Evolutionary conservation across 352 stramenopile species (phyloP).

Genomic region (Thalassiosira exigua): DNA sequence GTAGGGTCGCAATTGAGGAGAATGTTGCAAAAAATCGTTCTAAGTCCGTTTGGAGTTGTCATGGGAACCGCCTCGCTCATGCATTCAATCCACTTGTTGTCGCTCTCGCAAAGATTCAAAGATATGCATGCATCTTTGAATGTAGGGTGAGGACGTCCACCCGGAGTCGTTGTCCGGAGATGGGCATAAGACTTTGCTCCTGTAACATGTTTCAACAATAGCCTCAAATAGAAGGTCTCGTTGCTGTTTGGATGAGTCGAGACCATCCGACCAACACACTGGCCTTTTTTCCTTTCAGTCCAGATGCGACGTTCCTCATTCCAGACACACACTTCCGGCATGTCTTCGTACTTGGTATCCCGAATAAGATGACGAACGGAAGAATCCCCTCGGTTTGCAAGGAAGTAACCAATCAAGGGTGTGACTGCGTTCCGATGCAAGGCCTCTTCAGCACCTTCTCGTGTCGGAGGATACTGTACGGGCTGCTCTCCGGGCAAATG

Average conservation of each 20-base stretch:
- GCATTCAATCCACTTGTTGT: conserved; percentile 13
- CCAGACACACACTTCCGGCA: conserved; percentile 15
- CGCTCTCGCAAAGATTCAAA: conserved; percentile 6
- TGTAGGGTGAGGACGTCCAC: background rate
- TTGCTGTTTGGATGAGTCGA: conserved; percentile 7
- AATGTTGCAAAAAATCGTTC: conserved; percentile 10
- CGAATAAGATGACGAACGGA: too few relatives aligned
- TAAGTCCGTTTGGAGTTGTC: background rate
- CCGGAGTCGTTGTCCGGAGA: conserved; percentile 10
- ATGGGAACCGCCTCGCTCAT: conserved; percentile 8
- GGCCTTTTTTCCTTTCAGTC: background rate
- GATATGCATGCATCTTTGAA: conserved; percentile 9
- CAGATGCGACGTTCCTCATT: background rate
- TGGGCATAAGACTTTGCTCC: background rate
- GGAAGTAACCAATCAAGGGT: background rate
- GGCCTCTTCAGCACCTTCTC: conserved; percentile 6
- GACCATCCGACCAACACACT: background rate
- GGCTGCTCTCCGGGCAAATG: conserved; percentile 19
- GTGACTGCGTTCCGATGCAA: background rate
- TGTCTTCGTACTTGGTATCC: conserved; percentile 1
- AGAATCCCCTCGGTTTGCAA: background rate
- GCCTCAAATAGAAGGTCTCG: conserved; percentile 1
- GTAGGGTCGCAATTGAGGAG: conserved; percentile 14
- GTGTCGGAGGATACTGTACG: conserved; percentile 15
- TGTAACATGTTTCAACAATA: conserved; percentile 14